Percentiles rank a stretch among this genome's conserved stretches.
These are phyloP conservation scores for Pulveroboletus frians DNA, from an alignment of 768 basidiomycete species.

Conservation along the genomic window DNA sequence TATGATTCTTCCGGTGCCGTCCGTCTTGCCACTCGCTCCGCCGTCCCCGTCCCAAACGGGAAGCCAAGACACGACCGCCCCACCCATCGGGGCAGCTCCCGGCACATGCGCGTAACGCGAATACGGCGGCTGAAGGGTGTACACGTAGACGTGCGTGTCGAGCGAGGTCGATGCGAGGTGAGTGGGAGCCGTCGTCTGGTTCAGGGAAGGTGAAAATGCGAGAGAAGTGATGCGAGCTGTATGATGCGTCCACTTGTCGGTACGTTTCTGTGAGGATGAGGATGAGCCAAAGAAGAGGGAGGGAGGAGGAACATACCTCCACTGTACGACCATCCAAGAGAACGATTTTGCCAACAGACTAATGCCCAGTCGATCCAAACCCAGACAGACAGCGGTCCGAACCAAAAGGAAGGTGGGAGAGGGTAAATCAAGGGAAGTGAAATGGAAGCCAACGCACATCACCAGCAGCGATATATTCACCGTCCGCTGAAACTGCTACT, in stretches of 20 bases:
- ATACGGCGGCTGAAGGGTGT: constrained; percentile 66
- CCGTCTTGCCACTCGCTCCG: constrained; percentile 15
- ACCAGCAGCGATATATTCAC: constrained; percentile 69
- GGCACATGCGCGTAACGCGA: constrained; percentile 70
- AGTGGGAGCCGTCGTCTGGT: constrained; percentile 19
- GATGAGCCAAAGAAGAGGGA: neutral
- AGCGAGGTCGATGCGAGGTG: constrained; percentile 85
- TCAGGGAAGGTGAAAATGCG: constrained; percentile 35
- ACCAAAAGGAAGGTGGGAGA: neutral
- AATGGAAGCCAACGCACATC: constrained; percentile 53
- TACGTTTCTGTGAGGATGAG: constrained; percentile 44
- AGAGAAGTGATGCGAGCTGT: constrained; percentile 75
- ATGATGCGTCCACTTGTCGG: constrained; percentile 84
- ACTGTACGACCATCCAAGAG: constrained; percentile 67
- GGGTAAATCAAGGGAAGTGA: neutral
- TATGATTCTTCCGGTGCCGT: constrained; percentile 49
- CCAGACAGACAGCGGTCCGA: neutral
- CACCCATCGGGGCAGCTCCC: constrained; percentile 84
- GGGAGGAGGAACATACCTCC: constrained; percentile 33
- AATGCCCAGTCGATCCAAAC: neutral
- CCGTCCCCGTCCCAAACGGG: neutral
- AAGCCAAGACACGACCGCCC: constrained; percentile 77
- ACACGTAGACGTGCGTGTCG: constrained; percentile 91
- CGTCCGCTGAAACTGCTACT: constrained; percentile 77
- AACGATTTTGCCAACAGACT: constrained; percentile 80